phyloP scores from a whole-genome alignment of 805 yeast species.

The Wickerhamiella occidentalis region DNA sequence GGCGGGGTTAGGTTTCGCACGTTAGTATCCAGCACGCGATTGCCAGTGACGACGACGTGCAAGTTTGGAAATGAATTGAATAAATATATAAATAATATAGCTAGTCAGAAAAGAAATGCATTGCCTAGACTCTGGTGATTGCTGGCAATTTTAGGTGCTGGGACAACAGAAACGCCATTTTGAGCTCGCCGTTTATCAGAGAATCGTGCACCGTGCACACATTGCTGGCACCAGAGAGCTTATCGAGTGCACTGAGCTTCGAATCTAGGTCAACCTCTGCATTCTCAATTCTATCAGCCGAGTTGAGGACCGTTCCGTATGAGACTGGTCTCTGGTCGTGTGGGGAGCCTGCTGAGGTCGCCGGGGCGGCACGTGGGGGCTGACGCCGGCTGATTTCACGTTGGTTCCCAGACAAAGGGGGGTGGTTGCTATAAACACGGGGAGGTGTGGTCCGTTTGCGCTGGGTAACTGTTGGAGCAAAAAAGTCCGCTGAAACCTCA shows the following conservation, averaged over 20 bases:
- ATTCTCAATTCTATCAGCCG: not conserved
- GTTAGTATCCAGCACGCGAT: no score
- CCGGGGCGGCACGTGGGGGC: no score
- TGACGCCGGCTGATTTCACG: no score
- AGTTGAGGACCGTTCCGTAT: not conserved
- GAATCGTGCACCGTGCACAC: not conserved
- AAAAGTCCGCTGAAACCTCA: not conserved
- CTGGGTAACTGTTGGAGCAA: not conserved
- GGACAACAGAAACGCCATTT: conserved; percentile 2
- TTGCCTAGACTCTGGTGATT: not conserved
- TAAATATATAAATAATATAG: not conserved
- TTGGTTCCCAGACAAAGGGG: no score
- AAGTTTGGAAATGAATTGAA: no score
- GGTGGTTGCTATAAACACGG: not conserved
- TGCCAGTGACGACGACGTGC: no score
- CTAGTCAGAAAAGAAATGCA: not conserved
- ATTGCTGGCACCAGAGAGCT: not conserved
- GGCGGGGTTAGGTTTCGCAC: no score
- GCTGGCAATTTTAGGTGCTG: not conserved
- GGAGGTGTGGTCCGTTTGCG: not conserved
- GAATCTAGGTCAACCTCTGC: not conserved
- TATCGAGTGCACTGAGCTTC: conserved; percentile 1
- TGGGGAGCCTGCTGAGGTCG: not conserved
- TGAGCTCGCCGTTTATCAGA: not conserved
- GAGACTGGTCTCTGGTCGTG: not conserved